phyloP scores from a whole-genome alignment of 83 land plant species.

The Diphasiastrum complanatum region DNA sequence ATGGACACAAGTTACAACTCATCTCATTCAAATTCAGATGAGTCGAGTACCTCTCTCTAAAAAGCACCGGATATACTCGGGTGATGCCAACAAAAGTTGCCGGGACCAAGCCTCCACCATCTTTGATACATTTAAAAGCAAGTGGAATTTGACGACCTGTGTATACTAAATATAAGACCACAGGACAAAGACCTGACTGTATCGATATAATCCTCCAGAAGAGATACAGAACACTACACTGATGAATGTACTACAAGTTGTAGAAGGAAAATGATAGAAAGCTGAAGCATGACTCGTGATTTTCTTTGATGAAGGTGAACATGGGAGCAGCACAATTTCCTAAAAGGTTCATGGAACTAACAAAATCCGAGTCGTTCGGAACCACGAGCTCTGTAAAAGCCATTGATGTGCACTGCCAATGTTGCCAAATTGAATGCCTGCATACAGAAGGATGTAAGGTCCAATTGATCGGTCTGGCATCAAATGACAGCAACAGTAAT shows the following conservation, averaged over 20 bases:
- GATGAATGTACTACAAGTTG: no score
- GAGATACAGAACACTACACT: no score
- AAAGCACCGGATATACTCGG: constrained; percentile 66
- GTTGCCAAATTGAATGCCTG: constrained; percentile 44
- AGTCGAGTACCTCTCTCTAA: constrained; percentile 52
- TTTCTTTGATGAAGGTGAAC: no score
- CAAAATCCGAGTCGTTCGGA: constrained; percentile 68
- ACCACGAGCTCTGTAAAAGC: constrained; percentile 77
- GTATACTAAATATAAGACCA: constrained; percentile 48
- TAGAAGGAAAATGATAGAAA: no score
- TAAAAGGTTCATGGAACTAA: constrained; percentile 26
- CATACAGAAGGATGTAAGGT: neutral
- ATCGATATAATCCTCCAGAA: neutral
- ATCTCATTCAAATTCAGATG: neutral
- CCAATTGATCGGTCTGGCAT: no score
- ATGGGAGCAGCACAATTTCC: no score
- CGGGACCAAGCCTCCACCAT: constrained; percentile 62
- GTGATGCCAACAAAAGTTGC: constrained; percentile 50
- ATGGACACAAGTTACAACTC: neutral
- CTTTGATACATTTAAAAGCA: constrained; percentile 69
- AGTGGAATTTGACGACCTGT: constrained; percentile 42
- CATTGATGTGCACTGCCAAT: constrained; percentile 55
- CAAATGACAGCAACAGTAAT: no score
- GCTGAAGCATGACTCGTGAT: no score
- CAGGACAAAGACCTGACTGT: neutral